phyloP scores from a whole-genome alignment of 805 yeast genomes.

The Candida nitratophila region DNA sequence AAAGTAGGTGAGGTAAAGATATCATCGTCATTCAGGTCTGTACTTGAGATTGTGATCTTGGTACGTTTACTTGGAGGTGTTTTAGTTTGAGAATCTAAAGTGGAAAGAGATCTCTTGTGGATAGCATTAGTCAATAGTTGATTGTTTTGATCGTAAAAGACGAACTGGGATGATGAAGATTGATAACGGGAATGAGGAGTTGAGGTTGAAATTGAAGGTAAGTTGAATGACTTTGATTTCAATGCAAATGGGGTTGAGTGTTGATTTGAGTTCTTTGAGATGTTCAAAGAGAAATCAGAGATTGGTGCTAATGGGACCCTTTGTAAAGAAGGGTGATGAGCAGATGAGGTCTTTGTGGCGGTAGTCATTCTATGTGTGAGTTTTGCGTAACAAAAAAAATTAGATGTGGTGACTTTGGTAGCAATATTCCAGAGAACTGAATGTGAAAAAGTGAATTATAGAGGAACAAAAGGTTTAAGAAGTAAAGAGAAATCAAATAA shows the following conservation, averaged over 20 bases:
- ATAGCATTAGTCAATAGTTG: too few relatives aligned
- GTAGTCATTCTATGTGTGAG: neutral
- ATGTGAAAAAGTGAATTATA: too few relatives aligned
- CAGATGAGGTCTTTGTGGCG: neutral
- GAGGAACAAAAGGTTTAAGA: too few relatives aligned
- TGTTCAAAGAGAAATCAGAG: conserved; percentile 14
- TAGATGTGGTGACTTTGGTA: too few relatives aligned
- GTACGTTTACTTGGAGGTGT: neutral
- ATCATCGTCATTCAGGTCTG: neutral
- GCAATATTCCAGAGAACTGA: too few relatives aligned
- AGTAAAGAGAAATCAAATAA: too few relatives aligned
- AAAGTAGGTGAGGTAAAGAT: conserved; percentile 16
- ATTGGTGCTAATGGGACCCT: conserved; percentile 17
- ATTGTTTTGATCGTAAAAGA: too few relatives aligned
- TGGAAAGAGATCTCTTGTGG: conserved; percentile 8
- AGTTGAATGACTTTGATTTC: conserved; percentile 9
- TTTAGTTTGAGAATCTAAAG: conserved; percentile 3
- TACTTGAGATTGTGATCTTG: neutral
- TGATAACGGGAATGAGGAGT: neutral
- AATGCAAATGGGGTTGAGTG: neutral
- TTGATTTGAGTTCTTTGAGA: conserved; percentile 5
- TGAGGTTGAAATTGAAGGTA: neutral
- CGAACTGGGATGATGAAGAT: conserved; percentile 2
- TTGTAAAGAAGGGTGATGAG: conserved; percentile 3
- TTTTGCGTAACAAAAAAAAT: too few relatives aligned